A percentile compares a stretch with the other conserved stretches of the same genome.
Conservation (phyloP, 192 early-diverging fungal species). For the Phycomyces nitens region DNA sequence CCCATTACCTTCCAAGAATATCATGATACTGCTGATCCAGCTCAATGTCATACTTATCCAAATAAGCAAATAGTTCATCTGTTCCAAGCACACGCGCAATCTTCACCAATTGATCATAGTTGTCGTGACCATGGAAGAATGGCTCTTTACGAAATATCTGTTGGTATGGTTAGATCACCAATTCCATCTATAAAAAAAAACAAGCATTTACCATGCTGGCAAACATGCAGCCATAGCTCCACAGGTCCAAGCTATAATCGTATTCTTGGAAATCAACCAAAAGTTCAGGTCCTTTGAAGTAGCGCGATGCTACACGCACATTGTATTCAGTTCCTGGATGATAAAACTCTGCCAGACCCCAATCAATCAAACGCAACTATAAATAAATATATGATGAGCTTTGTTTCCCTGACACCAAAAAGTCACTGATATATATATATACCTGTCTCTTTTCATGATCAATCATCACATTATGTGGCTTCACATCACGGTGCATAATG, state of each 20-base stretch:
- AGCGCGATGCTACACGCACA: slow-evolving; percentile 96
- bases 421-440: background rate
- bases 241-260: slow-evolving; percentile 99
- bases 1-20: slow-evolving; percentile 75
- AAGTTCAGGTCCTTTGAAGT: slow-evolving; percentile 98
- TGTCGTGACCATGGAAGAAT: slow-evolving; percentile 99
- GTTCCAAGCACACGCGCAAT: slow-evolving; percentile 98
- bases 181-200: background rate
- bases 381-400: background rate
- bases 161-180: background rate
- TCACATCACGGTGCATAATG: slow-evolving; percentile 99
- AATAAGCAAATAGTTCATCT: slow-evolving; percentile 87
- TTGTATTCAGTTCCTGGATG: slow-evolving; percentile 97
- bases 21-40: slow-evolving; percentile 88
- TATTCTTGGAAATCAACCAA: slow-evolving; percentile 98
- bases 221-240: slow-evolving; percentile 99
- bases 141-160: slow-evolving; percentile 99
- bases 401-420: background rate
- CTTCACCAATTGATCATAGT: slow-evolving; percentile 98
- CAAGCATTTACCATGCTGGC: slow-evolving; percentile 85
- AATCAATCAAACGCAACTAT: slow-evolving; percentile 94
- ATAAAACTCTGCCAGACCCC: slow-evolving; percentile 99
- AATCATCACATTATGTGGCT: slow-evolving; percentile 99
- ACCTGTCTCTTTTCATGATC: slow-evolving; percentile 88
- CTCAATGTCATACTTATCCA: slow-evolving; percentile 94